phyloP scores from a whole-genome alignment of 306 rosid species.

The Lagenaria siceraria region DNA sequence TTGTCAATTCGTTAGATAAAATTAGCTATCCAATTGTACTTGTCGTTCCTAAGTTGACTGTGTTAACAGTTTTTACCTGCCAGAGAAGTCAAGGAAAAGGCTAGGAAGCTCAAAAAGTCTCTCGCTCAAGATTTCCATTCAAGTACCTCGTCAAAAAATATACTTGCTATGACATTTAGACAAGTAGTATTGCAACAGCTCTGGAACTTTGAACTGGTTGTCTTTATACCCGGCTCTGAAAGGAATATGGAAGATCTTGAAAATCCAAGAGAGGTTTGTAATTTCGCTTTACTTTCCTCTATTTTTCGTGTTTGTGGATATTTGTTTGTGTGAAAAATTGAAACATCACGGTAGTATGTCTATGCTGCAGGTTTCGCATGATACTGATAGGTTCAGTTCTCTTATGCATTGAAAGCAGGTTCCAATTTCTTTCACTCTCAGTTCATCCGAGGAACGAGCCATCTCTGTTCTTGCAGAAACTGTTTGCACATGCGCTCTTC shows the following conservation, averaged over 20 bases:
- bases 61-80: constrained; percentile 73
- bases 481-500: constrained; percentile 61
- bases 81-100: constrained; percentile 63
- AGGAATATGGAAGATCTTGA: constrained; percentile 77
- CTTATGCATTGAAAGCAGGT: constrained; percentile 94
- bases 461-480: constrained; percentile 71
- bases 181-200: constrained; percentile 77
- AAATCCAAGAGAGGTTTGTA: constrained; percentile 68
- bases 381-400: constrained; percentile 86
- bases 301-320: constrained; percentile 5
- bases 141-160: constrained; percentile 37
- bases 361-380: constrained; percentile 80
- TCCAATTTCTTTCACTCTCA: constrained; percentile 52
- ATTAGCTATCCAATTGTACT: neutral
- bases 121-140: constrained; percentile 40
- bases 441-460: constrained; percentile 47
- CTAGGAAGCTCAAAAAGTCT: constrained; percentile 52
- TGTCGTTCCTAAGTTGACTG: constrained; percentile 3
- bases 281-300: constrained; percentile 7
- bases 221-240: constrained; percentile 63
- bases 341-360: constrained; percentile 47
- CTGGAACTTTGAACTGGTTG: constrained; percentile 58
- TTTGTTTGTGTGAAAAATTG: constrained; percentile 22
- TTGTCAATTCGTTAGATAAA: neutral
- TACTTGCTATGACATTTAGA: constrained; percentile 83